These are phyloP conservation scores for Carpinus fangiana DNA, from an alignment of 306 rosid genomes.

Conservation along the genomic window DNA sequence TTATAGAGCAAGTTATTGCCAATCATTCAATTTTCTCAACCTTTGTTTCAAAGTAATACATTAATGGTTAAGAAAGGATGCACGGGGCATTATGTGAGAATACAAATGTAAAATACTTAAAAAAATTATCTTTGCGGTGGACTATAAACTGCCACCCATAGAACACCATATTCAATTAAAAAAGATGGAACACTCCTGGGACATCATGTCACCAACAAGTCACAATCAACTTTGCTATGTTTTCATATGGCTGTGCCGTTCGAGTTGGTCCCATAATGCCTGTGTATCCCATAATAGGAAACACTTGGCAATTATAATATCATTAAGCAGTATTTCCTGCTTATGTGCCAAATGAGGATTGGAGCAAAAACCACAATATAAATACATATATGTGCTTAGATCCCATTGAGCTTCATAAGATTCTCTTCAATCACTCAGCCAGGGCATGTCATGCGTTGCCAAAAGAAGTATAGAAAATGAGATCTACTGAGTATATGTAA, in stretches of 20 bases:
- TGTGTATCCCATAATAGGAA: too few relatives aligned
- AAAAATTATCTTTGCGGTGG: neutral
- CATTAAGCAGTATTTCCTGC: neutral
- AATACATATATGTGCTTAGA: neutral
- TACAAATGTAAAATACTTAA: neutral
- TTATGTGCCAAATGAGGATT: neutral
- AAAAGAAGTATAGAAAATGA: neutral
- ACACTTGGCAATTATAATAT: neutral
- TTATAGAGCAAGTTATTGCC: neutral
- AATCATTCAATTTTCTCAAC: neutral
- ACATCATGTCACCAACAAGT: neutral
- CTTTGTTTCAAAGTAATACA: neutral
- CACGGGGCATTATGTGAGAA: neutral
- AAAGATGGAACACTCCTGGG: neutral
- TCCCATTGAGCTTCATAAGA: conserved; percentile 2
- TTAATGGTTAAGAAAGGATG: neutral
- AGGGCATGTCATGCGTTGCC: neutral
- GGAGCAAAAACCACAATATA: neutral
- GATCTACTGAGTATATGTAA: too few relatives aligned
- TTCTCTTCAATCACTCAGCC: neutral
- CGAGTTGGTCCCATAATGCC: too few relatives aligned
- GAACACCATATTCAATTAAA: neutral
- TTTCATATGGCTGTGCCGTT: too few relatives aligned
- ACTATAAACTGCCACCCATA: neutral
- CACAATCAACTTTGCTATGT: neutral